Evolutionary conservation across 75 land plant genomes (phyloP).

Genomic region (Larix kaempferi): DNA sequence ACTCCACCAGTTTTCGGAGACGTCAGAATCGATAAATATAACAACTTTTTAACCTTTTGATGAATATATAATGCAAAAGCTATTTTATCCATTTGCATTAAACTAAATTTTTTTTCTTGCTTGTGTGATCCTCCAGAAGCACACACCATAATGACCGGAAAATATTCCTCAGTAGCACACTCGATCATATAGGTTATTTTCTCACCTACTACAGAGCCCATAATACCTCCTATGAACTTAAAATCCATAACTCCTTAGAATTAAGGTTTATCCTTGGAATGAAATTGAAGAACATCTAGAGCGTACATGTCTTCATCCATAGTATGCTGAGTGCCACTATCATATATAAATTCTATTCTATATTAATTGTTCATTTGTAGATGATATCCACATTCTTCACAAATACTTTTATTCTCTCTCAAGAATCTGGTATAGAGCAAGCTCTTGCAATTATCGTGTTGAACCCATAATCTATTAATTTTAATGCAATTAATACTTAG

Average conservation of each 20-base stretch:
- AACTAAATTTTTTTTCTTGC: constrained; percentile 29
- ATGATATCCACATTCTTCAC: too few species aligned
- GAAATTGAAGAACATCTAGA: background rate
- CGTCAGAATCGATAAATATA: constrained; percentile 24
- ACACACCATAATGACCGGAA: constrained; percentile 20
- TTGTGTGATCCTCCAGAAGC: constrained; percentile 24
- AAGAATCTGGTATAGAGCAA: background rate
- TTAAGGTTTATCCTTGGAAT: background rate
- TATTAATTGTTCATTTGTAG: background rate
- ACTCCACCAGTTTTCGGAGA: constrained; percentile 23
- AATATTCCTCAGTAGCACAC: background rate
- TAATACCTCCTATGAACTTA: constrained; percentile 27
- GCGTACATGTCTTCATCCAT: background rate
- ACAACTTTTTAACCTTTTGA: constrained; percentile 8
- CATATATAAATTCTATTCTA: background rate
- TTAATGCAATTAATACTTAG: too few species aligned
- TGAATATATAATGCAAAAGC: constrained; percentile 11
- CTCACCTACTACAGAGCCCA: constrained; percentile 18
- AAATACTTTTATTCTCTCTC: background rate
- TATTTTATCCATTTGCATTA: constrained; percentile 35
- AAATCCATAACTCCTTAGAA: constrained; percentile 15
- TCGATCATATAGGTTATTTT: constrained; percentile 16
- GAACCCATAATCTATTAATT: background rate
- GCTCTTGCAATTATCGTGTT: background rate
- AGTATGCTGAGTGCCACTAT: background rate